These are phyloP conservation scores for Isoetes taiwanensis DNA, from an alignment of 75 land plant species.

Conservation along the genomic window DNA sequence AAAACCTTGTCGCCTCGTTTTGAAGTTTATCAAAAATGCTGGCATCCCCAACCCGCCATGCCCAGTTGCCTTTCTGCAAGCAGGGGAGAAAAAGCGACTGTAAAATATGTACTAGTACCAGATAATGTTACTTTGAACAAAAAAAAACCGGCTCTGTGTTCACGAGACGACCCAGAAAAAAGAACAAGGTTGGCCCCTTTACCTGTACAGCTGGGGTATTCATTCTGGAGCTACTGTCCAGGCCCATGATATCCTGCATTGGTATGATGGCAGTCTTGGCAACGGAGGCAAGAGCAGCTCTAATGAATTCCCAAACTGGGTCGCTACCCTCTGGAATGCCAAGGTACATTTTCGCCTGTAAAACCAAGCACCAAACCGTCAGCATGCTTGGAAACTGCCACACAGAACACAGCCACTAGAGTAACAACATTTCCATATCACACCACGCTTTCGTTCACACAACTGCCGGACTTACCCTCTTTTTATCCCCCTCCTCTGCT, in stretches of 20 bases:
- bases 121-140: too few species aligned
- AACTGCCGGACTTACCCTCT: constrained; percentile 40
- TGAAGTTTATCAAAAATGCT: constrained; percentile 29
- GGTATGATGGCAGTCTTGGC: constrained; percentile 72
- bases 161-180: too few species aligned
- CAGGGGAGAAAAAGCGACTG: too few species aligned
- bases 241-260: constrained; percentile 77
- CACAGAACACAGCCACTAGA: too few species aligned
- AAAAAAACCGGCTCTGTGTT: too few species aligned
- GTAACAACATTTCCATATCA: too few species aligned
- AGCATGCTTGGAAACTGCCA: neutral
- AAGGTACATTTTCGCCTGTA: constrained; percentile 44
- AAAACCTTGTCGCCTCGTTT: constrained; percentile 33
- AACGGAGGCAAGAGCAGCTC: constrained; percentile 55
- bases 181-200: neutral
- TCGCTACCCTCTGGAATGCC: constrained; percentile 29
- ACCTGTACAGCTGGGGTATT: constrained; percentile 90
- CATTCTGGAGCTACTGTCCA: constrained; percentile 84
- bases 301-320: constrained; percentile 60
- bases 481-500: constrained; percentile 40
- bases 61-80: constrained; percentile 77
- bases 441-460: too few species aligned
- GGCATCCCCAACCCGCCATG: constrained; percentile 54
- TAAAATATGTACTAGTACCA: too few species aligned
- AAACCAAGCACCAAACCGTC: neutral